A percentile compares a stretch with the other conserved stretches of the same genome.
These are phyloP conservation scores for Stereum hirsutum DNA, from an alignment of 1,284 basidiomycete species.

Conservation along the genomic window DNA sequence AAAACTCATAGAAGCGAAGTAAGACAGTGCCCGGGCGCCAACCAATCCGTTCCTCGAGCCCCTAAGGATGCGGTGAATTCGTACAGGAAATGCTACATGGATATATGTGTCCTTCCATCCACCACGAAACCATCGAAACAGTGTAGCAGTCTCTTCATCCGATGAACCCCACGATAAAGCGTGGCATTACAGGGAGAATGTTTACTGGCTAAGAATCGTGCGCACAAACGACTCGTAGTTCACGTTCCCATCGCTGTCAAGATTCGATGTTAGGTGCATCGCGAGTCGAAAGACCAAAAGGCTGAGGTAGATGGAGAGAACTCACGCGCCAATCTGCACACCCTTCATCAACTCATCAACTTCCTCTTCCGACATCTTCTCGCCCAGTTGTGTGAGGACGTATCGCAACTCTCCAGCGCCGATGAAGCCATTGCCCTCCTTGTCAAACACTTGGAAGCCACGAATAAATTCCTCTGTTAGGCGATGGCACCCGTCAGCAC, in stretches of 20 bases:
- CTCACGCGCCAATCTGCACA: conserved; percentile 79
- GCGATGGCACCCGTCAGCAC: not conserved
- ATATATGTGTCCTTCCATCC: too few species aligned
- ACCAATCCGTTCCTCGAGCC: too few species aligned
- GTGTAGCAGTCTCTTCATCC: too few species aligned
- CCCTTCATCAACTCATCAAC: conserved; percentile 98
- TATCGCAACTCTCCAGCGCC: conserved; percentile 90
- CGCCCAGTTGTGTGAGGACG: conserved; percentile 91
- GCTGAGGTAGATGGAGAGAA: conserved; percentile 14
- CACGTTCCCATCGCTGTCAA: conserved; percentile 86
- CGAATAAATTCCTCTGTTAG: conserved; percentile 92
- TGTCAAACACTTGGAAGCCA: conserved; percentile 99
- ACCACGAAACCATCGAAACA: too few species aligned
- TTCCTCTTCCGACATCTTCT: conserved; percentile 97
- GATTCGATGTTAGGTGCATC: not conserved
- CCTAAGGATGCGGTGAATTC: too few species aligned
- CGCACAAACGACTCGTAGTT: conserved; percentile 96
- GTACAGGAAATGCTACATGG: too few species aligned
- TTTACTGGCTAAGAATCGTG: conserved; percentile 83
- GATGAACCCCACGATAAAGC: too few species aligned
- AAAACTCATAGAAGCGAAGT: too few species aligned
- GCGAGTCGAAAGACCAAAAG: not conserved
- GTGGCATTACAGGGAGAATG: too few species aligned
- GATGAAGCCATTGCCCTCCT: conserved; percentile 95
- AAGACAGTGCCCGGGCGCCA: too few species aligned